phyloP scores from a whole-genome alignment of 1,139 yeast species.

The Kluyveromyces sp. region DNA sequence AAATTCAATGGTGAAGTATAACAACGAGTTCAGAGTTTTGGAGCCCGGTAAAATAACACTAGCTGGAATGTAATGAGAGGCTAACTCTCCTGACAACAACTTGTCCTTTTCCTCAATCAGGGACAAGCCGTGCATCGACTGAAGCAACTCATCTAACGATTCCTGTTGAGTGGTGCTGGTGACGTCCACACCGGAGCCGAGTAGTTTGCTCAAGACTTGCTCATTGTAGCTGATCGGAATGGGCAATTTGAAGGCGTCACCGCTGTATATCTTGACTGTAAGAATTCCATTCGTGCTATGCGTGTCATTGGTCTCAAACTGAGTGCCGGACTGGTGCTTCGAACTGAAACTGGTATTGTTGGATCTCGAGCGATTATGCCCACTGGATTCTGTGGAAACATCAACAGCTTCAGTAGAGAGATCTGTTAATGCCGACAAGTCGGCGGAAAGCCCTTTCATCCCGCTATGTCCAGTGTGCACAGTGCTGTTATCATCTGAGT shows the following conservation, averaged over 20 bases:
- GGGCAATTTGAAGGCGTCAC: conserved; percentile 28
- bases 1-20: conserved; percentile 67
- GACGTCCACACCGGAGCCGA: conserved; percentile 25
- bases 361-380: not conserved
- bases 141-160: conserved; percentile 23
- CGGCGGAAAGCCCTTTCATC: not conserved
- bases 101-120: conserved; percentile 27
- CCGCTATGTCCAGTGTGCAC: conserved; percentile 1
- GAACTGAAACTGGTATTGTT: not conserved
- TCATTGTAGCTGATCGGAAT: conserved; percentile 27
- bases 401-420: conserved; percentile 2
- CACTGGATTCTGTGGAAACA: not conserved
- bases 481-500: not conserved
- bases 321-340: not conserved
- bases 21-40: conserved; percentile 44
- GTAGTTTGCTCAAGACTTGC: conserved; percentile 22
- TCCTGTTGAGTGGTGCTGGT: conserved; percentile 11
- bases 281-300: conserved; percentile 23
- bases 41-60: conserved; percentile 54
- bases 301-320: not conserved
- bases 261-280: conserved; percentile 29
- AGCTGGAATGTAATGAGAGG: conserved; percentile 50
- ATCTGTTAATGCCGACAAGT: conserved; percentile 3
- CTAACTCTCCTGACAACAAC: conserved; percentile 27
- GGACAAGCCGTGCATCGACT: conserved; percentile 25